phyloP scores from a whole-genome alignment of 768 basidiomycete species.

The Strobilomyces dryophilus region DNA sequence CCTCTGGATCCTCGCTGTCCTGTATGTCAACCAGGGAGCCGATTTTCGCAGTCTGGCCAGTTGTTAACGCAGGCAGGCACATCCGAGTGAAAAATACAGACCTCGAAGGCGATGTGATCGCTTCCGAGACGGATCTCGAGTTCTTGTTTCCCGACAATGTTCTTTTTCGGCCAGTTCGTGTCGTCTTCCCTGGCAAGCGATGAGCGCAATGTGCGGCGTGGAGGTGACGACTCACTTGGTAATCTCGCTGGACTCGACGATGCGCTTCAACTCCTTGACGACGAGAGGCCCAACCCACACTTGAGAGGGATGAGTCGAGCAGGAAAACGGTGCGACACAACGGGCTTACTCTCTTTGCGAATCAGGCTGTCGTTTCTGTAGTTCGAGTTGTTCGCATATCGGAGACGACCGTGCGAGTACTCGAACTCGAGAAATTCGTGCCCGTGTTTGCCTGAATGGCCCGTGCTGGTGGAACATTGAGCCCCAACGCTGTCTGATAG shows the following conservation, averaged over 20 bases:
- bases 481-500: background rate
- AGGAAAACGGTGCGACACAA: background rate
- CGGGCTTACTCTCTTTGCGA: constrained; percentile 90
- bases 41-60: constrained; percentile 90
- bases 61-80: background rate
- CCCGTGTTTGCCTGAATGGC: constrained; percentile 97
- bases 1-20: constrained; percentile 96
- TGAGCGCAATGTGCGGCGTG: background rate
- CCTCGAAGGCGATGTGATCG: constrained; percentile 97
- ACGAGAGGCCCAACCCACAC: constrained; percentile 95
- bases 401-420: constrained; percentile 91
- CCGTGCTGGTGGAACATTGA: constrained; percentile 43
- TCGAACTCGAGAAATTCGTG: constrained; percentile 99
- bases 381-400: constrained; percentile 99
- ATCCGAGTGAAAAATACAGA: constrained; percentile 30
- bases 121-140: constrained; percentile 91
- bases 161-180: constrained; percentile 98
- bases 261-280: constrained; percentile 90
- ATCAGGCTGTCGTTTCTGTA: constrained; percentile 97
- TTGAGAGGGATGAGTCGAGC: constrained; percentile 29
- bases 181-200: constrained; percentile 84
- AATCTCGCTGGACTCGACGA: constrained; percentile 91
- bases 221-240: constrained; percentile 57
- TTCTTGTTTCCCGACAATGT: constrained; percentile 98
- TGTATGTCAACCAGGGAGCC: constrained; percentile 95